These are phyloP conservation scores for Aspergillus sp. DNA, from an alignment of 2,329 filamentous ascomycete genomes.

Conservation along the genomic window DNA sequence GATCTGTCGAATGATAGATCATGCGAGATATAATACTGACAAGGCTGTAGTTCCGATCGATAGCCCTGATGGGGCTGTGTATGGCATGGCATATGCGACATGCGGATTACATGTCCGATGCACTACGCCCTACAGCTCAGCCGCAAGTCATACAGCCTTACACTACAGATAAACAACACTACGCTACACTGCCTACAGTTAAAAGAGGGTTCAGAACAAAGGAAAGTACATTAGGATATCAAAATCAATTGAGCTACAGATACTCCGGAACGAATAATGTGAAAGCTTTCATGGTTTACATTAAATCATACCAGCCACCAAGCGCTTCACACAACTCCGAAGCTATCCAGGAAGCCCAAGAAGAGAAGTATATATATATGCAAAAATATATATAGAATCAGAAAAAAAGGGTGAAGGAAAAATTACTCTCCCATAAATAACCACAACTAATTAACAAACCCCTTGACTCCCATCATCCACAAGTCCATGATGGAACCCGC, in stretches of 20 bases:
- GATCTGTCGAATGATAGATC: too few species aligned
- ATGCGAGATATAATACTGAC: too few species aligned
- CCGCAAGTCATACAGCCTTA: neutral
- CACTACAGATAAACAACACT: too few species aligned
- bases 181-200: too few species aligned
- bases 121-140: neutral
- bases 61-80: too few species aligned
- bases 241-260: neutral
- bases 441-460: constrained; percentile 16
- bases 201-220: neutral
- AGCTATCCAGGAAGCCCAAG: constrained; percentile 15
- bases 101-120: too few species aligned
- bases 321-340: constrained; percentile 19
- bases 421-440: constrained; percentile 17
- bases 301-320: constrained; percentile 22
- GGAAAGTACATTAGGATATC: neutral
- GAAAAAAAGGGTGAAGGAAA: constrained; percentile 9
- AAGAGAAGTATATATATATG: constrained; percentile 3
- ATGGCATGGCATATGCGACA: too few species aligned
- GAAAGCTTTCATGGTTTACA: constrained; percentile 21
- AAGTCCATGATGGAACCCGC: constrained; percentile 2
- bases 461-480: constrained; percentile 4
- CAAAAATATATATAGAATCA: constrained; percentile 8
- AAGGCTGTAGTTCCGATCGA: too few species aligned
- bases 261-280: neutral